These are phyloP conservation scores for Puccinia coronata DNA, from an alignment of 1,284 basidiomycete genomes.

Conservation along the genomic window DNA sequence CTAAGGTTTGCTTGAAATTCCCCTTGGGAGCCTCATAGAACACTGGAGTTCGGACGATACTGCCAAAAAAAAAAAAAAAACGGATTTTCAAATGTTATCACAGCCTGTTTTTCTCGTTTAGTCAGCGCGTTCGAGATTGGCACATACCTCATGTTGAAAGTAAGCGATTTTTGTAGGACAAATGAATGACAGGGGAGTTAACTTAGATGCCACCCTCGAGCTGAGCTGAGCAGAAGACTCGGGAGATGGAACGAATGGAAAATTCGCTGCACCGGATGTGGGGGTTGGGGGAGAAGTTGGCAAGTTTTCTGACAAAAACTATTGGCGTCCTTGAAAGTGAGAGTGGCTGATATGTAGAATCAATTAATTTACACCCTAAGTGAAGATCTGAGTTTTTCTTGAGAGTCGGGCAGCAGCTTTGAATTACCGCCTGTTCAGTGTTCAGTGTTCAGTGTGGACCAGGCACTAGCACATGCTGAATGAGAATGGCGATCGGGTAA, in stretches of 20 bases:
- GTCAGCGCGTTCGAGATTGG: neutral
- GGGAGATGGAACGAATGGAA: neutral
- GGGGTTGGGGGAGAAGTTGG: neutral
- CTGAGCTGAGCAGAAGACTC: neutral
- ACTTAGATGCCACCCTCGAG: neutral
- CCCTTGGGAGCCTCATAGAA: neutral
- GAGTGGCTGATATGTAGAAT: too few species aligned
- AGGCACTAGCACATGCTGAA: neutral
- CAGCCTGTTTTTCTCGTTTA: neutral
- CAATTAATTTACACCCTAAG: too few species aligned
- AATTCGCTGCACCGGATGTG: neutral
- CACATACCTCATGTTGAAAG: conserved; percentile 10
- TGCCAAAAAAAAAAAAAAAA: neutral
- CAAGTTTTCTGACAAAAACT: neutral
- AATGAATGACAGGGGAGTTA: neutral
- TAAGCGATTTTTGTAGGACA: neutral
- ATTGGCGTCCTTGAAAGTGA: too few species aligned
- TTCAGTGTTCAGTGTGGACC: neutral
- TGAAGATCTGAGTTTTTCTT: neutral
- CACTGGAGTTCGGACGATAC: conserved; percentile 3
- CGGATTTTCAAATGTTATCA: neutral
- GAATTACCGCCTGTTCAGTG: neutral
- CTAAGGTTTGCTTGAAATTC: conserved; percentile 15
- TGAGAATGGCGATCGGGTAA: neutral
- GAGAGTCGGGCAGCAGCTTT: too few species aligned